phyloP scores from a whole-genome alignment of 495 filamentous ascomycete species.

The Tuber calosporum region DNA sequence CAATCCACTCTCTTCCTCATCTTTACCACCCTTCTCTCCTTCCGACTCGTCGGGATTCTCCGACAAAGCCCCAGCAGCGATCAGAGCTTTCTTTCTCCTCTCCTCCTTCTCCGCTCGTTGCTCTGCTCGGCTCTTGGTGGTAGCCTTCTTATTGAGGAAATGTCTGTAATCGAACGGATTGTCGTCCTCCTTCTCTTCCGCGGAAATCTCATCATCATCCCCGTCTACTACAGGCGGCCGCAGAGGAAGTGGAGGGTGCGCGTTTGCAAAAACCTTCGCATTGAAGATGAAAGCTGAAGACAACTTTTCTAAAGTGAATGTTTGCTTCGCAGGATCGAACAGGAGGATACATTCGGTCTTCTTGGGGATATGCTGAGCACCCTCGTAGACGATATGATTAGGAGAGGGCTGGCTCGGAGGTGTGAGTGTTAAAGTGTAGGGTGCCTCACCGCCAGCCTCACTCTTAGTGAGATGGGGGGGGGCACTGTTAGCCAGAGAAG shows the following conservation, averaged over 20 bases:
- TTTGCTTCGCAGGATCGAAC: slow-evolving; percentile 34
- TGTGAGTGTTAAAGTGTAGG: slow-evolving; percentile 26
- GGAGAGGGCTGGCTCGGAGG: slow-evolving; percentile 17
- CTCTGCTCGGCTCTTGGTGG: slow-evolving; percentile 32
- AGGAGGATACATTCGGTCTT: slow-evolving; percentile 38
- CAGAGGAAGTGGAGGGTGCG: slow-evolving; percentile 29
- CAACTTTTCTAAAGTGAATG: slow-evolving; percentile 40
- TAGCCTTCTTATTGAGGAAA: slow-evolving; percentile 39
- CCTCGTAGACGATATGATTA: slow-evolving; percentile 22
- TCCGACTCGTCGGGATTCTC: slow-evolving; percentile 24
- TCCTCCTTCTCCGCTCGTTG: slow-evolving; percentile 36
- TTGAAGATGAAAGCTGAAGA: slow-evolving; percentile 38
- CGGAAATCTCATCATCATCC: slow-evolving; percentile 33
- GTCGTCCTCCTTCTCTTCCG: slow-evolving; percentile 35
- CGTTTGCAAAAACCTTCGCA: slow-evolving; percentile 34
- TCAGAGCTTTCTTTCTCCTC: slow-evolving; percentile 35
- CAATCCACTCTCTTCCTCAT: slow-evolving; percentile 23
- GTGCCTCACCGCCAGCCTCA: slow-evolving; percentile 25
- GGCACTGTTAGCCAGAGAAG: slow-evolving; percentile 18
- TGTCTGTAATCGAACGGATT: slow-evolving; percentile 40
- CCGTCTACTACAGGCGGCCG: slow-evolving; percentile 28
- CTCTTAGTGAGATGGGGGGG: slow-evolving; percentile 33
- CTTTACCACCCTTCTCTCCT: slow-evolving; percentile 16
- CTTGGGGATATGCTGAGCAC: slow-evolving; percentile 25
- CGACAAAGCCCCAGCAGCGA: slow-evolving; percentile 30